phyloP scores from a whole-genome alignment of 371 early-diverging fungal genomes.

The Mortierella sp. region DNA sequence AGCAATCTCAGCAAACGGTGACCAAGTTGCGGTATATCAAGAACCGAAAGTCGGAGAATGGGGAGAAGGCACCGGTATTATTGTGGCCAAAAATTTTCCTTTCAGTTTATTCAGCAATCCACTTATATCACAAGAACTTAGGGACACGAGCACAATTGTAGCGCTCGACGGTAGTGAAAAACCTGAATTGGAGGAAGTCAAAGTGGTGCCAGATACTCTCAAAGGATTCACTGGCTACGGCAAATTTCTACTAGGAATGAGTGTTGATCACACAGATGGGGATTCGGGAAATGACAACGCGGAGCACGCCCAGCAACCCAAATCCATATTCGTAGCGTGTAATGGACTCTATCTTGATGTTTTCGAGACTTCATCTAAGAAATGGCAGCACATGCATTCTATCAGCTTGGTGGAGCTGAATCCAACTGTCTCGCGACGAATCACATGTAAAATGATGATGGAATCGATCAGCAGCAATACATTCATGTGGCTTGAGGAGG shows the following conservation, averaged over 20 bases:
- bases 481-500: conserved; percentile 54
- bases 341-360: conserved; percentile 42
- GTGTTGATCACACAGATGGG: not conserved
- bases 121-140: conserved; percentile 3
- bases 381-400: conserved; percentile 32
- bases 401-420: conserved; percentile 30
- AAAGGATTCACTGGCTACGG: conserved; percentile 67
- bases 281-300: not conserved
- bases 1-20: conserved; percentile 30
- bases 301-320: not conserved
- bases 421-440: conserved; percentile 43
- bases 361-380: conserved; percentile 19
- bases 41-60: conserved; percentile 49
- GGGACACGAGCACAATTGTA: not conserved
- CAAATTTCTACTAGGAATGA: conserved; percentile 60
- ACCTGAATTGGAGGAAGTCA: not conserved
- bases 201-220: conserved; percentile 3
- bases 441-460: conserved; percentile 57
- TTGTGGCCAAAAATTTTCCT: conserved; percentile 10
- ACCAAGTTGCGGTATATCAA: conserved; percentile 44
- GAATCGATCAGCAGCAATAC: conserved; percentile 35
- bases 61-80: conserved; percentile 12
- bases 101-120: conserved; percentile 43
- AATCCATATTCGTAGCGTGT: conserved; percentile 35
- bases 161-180: not conserved